phyloP scores from a whole-genome alignment of 495 filamentous ascomycete species.

The Mycothermus thermophilus region DNA sequence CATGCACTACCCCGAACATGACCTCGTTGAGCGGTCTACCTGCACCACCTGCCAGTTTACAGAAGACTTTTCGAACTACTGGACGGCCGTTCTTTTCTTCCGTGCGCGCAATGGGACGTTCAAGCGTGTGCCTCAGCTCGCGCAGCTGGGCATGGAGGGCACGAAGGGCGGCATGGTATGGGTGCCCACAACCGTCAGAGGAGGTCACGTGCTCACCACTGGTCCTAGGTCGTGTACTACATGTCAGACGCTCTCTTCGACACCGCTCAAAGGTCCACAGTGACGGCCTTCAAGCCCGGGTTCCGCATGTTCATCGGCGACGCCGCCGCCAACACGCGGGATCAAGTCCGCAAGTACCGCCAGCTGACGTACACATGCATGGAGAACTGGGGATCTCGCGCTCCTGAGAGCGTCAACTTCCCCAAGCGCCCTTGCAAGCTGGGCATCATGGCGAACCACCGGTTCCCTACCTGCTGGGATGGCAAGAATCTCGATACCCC shows the following conservation, averaged over 20 bases:
- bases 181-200: not conserved
- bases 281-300: constrained; percentile 37
- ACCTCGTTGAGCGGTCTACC: constrained; percentile 17
- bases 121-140: constrained; percentile 25
- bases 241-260: constrained; percentile 35
- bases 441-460: constrained; percentile 30
- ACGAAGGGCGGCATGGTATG: constrained; percentile 28
- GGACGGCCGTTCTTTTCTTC: constrained; percentile 31
- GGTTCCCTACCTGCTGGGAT: constrained; percentile 30
- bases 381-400: constrained; percentile 14
- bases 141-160: constrained; percentile 18
- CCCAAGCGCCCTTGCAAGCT: constrained; percentile 16
- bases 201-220: not conserved
- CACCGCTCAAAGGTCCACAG: constrained; percentile 28
- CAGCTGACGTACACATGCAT: constrained; percentile 30
- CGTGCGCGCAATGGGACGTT: constrained; percentile 24
- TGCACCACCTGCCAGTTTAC: constrained; percentile 25
- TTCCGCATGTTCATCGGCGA: constrained; percentile 32
- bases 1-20: constrained; percentile 17
- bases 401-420: constrained; percentile 17
- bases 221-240: constrained; percentile 32
- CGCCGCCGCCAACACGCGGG: constrained; percentile 15
- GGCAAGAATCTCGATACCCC: constrained; percentile 17
- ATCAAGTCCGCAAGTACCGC: constrained; percentile 23
- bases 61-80: constrained; percentile 30